Evolutionary conservation across 257 asterid species (phyloP).

Genomic region (Gardenia jasminoides): DNA sequence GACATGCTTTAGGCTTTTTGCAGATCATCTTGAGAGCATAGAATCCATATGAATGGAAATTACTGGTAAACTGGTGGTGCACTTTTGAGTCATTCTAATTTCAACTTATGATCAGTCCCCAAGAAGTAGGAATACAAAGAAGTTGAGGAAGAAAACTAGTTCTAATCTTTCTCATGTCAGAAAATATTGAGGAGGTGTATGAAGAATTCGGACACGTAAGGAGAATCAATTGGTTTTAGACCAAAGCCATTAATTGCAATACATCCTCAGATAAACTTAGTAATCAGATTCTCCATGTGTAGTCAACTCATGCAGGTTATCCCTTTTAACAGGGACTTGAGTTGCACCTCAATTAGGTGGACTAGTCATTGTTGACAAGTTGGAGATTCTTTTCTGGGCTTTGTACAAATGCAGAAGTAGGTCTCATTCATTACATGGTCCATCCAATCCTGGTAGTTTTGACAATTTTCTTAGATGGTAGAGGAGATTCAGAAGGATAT

Average conservation of each 20-base stretch:
- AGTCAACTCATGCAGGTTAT: constrained; percentile 12
- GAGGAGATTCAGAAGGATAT: background rate
- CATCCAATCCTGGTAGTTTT: background rate
- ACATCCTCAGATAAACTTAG: background rate
- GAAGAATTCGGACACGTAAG: background rate
- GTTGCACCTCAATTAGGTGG: constrained; percentile 9
- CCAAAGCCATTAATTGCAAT: background rate
- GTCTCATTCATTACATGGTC: background rate
- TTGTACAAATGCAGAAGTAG: background rate
- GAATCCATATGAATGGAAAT: background rate
- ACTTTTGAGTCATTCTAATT: background rate
- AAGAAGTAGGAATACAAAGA: background rate
- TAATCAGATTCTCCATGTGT: background rate
- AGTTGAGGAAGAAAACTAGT: background rate
- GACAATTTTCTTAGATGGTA: background rate
- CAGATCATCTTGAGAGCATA: background rate
- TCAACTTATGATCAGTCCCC: background rate
- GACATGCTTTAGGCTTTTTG: background rate
- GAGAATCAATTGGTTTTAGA: background rate
- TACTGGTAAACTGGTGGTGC: background rate
- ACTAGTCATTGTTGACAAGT: background rate
- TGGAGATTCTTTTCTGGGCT: background rate
- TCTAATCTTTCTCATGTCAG: background rate
- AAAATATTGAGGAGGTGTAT: background rate
- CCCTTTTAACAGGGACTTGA: constrained; percentile 14